Conservation (phyloP, 495 filamentous ascomycete genomes). For the Cladorrhinum samala region DNA sequence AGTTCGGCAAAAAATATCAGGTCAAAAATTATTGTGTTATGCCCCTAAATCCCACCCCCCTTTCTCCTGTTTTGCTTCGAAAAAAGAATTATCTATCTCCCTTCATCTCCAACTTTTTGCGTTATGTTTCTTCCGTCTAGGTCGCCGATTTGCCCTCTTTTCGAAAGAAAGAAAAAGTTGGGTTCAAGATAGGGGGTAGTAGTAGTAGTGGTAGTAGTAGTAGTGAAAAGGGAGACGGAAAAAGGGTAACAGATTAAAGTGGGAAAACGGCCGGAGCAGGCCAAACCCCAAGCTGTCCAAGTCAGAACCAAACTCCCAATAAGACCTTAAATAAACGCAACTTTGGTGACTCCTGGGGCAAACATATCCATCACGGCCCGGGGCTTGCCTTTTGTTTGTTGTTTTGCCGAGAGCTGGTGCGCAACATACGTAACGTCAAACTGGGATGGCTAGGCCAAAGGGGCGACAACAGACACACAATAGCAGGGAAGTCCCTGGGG, state of each 20-base stretch:
- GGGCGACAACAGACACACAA: not conserved
- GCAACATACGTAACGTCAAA: not conserved
- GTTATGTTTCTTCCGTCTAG: not conserved
- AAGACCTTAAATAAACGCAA: not conserved
- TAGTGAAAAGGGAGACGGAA: not conserved
- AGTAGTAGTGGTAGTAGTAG: no score
- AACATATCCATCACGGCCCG: slow-evolving; percentile 1
- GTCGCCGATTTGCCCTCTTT: not conserved
- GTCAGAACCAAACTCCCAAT: not conserved
- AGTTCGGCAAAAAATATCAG: not conserved
- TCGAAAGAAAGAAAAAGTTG: not conserved
- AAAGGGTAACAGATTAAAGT: not conserved
- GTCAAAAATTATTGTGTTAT: not conserved
- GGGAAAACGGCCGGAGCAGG: not conserved
- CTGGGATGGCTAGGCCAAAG: not conserved
- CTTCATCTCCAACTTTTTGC: not conserved
- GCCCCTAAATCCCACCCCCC: not conserved
- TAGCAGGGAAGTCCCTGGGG: not conserved
- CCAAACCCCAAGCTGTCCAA: not conserved
- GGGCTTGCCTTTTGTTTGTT: not conserved
- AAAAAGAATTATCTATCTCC: not conserved
- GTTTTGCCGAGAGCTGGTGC: not conserved
- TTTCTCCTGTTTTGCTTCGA: not conserved
- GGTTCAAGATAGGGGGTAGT: not conserved
- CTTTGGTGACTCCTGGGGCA: not conserved